Base-by-base conservation (phyloP, 345 rosid species). In the Eucalyptus globulus region DNA sequence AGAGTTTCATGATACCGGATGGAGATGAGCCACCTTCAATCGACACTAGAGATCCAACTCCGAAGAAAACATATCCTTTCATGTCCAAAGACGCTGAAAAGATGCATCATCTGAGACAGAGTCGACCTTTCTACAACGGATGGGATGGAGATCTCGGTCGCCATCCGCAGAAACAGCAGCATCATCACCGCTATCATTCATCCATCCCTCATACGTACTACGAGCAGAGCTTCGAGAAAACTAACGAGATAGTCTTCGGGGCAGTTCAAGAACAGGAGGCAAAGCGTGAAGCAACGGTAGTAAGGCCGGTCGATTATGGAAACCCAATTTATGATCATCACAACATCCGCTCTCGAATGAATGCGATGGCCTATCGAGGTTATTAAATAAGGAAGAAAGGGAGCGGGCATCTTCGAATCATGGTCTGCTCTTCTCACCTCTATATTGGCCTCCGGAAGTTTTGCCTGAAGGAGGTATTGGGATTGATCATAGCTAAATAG, bases 31-130 rank as follows among this genome's bases (percentile, higher is more conserved):
- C 99, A 45, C 99, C 99, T 88, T 94, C 98, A 7, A 91, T 94
- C 29, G 99, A 98, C 88, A 90, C 98, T 50, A 93, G 98, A 93
- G 93, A 95, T 88, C 98, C 94, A 60, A 97, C 99, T 19, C 99
- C 99, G 3, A 92, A 94, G 89, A 98, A 98, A 90, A 98, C 95
- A 8, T 98, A 97, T 85, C 92, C 99, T 34, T 98, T 97, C 93
- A 97, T 98, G 99, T 95, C 99, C 34, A 97, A 95, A 93, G 99
- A 97, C 49, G 95, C 97, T 0, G 99, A 98, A 92, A 98, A 96
- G 93, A 91, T 96, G 91, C 96, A 96, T 60, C 98, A 96, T 88
- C 93, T 96, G 96, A 96, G 96, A 69, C 98, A 97, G 91, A 95
- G 99, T 90, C 95, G 93, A 6, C 96, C 95, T 10, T 93, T 97